A percentile compares a stretch with the other conserved stretches of the same genome.
Evolutionary conservation across 2,329 filamentous ascomycete genomes (phyloP).

Genomic region (Diaporthe vexans): DNA sequence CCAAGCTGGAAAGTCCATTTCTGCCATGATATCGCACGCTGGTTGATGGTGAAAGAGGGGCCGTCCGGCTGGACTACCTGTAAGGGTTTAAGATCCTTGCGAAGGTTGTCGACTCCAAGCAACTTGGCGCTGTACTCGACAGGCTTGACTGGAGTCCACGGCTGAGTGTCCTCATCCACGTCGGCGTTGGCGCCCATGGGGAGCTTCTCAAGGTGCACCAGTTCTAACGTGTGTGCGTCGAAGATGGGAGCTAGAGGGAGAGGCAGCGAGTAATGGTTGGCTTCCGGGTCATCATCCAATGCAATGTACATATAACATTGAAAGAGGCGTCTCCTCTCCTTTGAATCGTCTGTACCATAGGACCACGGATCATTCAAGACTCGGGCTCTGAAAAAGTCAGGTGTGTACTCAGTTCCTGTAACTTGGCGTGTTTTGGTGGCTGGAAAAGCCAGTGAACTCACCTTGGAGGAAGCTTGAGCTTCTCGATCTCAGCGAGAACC

Average conservation of each 20-base stretch:
- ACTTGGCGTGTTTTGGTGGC: background rate
- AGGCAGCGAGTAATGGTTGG: background rate
- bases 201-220: background rate
- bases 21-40: background rate
- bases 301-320: slow-evolving; percentile 7
- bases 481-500: background rate
- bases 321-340: background rate
- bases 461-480: slow-evolving; percentile 12
- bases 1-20: slow-evolving; percentile 11
- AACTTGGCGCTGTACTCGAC: slow-evolving; percentile 2
- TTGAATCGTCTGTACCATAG: background rate
- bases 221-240: background rate
- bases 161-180: background rate
- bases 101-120: background rate
- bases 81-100: slow-evolving; percentile 1
- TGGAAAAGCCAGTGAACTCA: background rate
- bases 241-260: background rate
- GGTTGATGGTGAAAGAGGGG: background rate
- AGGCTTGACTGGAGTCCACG: background rate
- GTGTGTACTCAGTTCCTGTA: background rate
- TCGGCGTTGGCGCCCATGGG: background rate
- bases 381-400: background rate
- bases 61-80: slow-evolving; percentile 1
- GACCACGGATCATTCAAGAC: slow-evolving; percentile 7
- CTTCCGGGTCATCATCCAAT: background rate